These are phyloP conservation scores for Ogataea pignaliae DNA, from an alignment of 805 yeast genomes.

Conservation along the genomic window DNA sequence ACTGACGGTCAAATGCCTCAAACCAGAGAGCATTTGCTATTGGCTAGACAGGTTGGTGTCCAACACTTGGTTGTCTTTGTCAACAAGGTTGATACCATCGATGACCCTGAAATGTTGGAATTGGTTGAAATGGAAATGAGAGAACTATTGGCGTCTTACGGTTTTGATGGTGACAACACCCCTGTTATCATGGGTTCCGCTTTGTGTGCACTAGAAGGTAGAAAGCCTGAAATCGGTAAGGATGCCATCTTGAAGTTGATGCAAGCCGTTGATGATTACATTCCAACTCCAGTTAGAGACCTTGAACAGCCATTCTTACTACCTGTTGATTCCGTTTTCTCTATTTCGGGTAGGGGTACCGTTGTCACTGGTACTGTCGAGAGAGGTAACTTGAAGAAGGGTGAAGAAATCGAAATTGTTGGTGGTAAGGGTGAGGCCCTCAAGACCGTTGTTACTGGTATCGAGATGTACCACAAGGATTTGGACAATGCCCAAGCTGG, in stretches of 20 bases:
- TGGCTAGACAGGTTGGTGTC: conserved; percentile 99
- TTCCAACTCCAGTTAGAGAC: conserved; percentile 96
- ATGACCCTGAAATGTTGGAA: conserved; percentile 98
- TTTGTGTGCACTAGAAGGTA: conserved; percentile 88
- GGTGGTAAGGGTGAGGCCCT: conserved; percentile 83
- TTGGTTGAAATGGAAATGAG: conserved; percentile 99
- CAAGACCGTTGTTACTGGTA: conserved; percentile 95
- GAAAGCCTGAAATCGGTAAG: conserved; percentile 86
- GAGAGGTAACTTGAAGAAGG: conserved; percentile 96
- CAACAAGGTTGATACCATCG: conserved; percentile 96
- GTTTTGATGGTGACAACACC: conserved; percentile 96
- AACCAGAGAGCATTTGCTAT: conserved; percentile 96
- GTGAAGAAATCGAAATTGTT: conserved; percentile 97
- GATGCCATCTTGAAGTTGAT: conserved; percentile 78
- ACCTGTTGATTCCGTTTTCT: conserved; percentile 97
- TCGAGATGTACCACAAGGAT: conserved; percentile 99
- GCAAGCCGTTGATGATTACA: conserved; percentile 88
- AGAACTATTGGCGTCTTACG: conserved; percentile 84
- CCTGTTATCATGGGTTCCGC: conserved; percentile 99
- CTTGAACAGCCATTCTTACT: conserved; percentile 93
- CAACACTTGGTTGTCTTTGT: conserved; percentile 96
- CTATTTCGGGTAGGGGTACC: conserved; percentile 99
- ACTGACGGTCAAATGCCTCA: conserved; percentile 99
- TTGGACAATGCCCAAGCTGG: conserved; percentile 97
- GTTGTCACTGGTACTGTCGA: conserved; percentile 99